phyloP scores from a whole-genome alignment of 2,329 filamentous ascomycete species.

The Podosphaera leucotricha region DNA sequence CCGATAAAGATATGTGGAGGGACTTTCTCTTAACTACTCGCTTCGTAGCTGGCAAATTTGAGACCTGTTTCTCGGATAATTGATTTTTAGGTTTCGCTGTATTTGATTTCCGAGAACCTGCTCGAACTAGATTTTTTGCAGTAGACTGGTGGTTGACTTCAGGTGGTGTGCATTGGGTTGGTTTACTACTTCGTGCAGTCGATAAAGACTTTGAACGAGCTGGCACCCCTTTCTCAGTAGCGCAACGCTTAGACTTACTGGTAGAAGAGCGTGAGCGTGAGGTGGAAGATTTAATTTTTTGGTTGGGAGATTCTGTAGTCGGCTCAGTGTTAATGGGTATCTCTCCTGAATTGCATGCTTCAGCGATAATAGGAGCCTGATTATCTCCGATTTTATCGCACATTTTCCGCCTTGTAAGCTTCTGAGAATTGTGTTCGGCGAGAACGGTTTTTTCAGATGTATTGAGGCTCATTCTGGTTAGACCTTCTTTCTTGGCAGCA shows the following conservation, averaged over 20 bases:
- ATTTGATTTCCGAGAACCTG: not conserved
- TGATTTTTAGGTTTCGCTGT: not conserved
- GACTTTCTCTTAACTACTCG: constrained; percentile 4
- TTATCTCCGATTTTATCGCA: not conserved
- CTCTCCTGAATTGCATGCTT: not conserved
- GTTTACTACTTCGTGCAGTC: not conserved
- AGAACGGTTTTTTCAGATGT: not conserved
- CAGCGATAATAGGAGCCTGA: not conserved
- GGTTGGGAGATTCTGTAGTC: not conserved
- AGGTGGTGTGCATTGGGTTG: not conserved
- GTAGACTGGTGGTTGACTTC: not conserved
- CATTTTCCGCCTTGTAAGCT: not conserved
- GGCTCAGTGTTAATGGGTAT: not conserved
- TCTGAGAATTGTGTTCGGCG: no score
- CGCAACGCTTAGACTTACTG: not conserved
- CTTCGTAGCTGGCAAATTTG: not conserved
- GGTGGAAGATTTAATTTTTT: not conserved
- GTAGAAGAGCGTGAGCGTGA: not conserved
- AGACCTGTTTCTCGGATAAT: not conserved
- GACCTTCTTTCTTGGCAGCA: not conserved
- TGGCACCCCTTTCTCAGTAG: not conserved
- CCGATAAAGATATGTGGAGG: not conserved
- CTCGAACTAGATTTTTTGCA: not conserved
- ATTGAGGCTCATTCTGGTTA: not conserved
- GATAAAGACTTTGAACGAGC: not conserved